Evolutionary conservation across 192 early-diverging fungal species (phyloP).

Genomic region (Coemansia sp.): DNA sequence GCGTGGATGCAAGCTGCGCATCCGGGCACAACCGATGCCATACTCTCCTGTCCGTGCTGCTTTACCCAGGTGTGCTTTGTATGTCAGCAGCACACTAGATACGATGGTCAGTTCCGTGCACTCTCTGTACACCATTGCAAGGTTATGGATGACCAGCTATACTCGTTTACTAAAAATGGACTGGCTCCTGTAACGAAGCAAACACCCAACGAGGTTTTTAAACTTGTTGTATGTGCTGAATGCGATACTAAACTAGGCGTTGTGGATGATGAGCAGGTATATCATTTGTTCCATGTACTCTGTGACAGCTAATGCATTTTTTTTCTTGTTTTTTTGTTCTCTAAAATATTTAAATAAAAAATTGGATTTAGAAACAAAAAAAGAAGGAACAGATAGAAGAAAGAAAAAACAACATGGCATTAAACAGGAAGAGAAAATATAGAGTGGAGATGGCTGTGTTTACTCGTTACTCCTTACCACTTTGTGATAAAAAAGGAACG

Average conservation of each 20-base stretch:
- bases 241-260: conserved; percentile 39
- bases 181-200: conserved; percentile 10
- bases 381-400: not conserved
- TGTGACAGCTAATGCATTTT: not conserved
- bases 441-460: too few relatives aligned
- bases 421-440: too few relatives aligned
- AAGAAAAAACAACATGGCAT: too few relatives aligned
- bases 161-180: conserved; percentile 10
- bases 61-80: conserved; percentile 45
- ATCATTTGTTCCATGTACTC: conserved; percentile 42
- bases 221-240: conserved; percentile 22
- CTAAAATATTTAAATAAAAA: not conserved
- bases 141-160: conserved; percentile 3
- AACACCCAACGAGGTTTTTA: conserved; percentile 3
- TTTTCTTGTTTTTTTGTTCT: not conserved
- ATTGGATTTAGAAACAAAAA: not conserved
- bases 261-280: conserved; percentile 11
- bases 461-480: too few relatives aligned
- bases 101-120: conserved; percentile 34
- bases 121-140: conserved; percentile 19
- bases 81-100: conserved; percentile 29
- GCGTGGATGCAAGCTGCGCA: conserved; percentile 13
- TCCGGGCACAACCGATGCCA: conserved; percentile 31
- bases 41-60: conserved; percentile 44
- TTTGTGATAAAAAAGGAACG: conserved; percentile 3